phyloP scores from a whole-genome alignment of 1,284 basidiomycete species.

The Polyporus tsugae region DNA sequence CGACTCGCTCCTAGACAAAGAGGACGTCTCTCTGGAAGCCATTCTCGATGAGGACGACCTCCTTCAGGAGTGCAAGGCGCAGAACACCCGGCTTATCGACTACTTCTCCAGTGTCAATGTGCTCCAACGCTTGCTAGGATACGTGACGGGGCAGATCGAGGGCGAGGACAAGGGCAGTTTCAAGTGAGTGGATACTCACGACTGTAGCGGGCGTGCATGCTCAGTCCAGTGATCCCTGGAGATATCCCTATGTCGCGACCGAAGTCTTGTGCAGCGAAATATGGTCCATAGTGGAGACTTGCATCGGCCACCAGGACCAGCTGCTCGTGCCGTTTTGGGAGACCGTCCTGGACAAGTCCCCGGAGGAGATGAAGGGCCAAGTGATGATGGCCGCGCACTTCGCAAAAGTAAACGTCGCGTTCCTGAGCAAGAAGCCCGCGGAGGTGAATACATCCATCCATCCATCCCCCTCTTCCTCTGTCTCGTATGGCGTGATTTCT shows the following conservation, averaged over 20 bases:
- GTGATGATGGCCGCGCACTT: slow-evolving; percentile 85
- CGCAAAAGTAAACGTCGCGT: slow-evolving; percentile 88
- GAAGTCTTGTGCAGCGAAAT: slow-evolving; percentile 97
- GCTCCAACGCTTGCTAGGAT: slow-evolving; percentile 80
- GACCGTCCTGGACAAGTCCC: slow-evolving; percentile 79
- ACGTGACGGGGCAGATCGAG: slow-evolving; percentile 88
- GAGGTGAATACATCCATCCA: slow-evolving; percentile 67
- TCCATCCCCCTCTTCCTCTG: slow-evolving; percentile 32
- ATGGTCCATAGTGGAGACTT: slow-evolving; percentile 93
- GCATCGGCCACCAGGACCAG: slow-evolving; percentile 76
- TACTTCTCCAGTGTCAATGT: slow-evolving; percentile 87
- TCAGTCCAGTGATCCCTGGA: slow-evolving; percentile 42
- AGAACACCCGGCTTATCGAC: slow-evolving; percentile 89
- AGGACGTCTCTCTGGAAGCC: slow-evolving; percentile 86
- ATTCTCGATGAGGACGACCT: slow-evolving; percentile 95
- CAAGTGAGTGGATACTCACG: slow-evolving; percentile 63
- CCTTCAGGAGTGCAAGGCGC: slow-evolving; percentile 94
- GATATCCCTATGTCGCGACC: slow-evolving; percentile 94
- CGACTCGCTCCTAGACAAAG: slow-evolving; percentile 85
- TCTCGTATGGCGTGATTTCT: slow-evolving; percentile 38
- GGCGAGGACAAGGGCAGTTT: slow-evolving; percentile 76
- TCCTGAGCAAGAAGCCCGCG: slow-evolving; percentile 87
- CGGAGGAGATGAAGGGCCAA: slow-evolving; percentile 82
- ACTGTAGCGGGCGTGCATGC: slow-evolving; percentile 13
- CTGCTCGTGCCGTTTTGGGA: slow-evolving; percentile 94